phyloP scores from a whole-genome alignment of 2,329 filamentous ascomycete species.

The Onygenales sp. region DNA sequence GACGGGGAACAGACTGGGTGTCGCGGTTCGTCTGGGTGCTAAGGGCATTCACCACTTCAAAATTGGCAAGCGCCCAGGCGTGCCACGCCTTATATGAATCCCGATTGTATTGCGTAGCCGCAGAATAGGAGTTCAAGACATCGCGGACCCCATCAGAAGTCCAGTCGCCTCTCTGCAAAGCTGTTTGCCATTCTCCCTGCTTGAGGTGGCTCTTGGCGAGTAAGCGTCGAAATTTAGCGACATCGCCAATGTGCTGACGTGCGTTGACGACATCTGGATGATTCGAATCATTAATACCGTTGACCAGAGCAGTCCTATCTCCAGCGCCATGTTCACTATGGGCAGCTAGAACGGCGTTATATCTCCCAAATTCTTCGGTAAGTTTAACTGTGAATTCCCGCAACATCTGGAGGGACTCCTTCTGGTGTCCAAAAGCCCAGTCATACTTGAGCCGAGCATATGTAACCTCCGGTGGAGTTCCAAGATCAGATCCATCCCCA shows the following conservation, averaged over 20 bases:
- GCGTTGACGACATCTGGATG: constrained; percentile 29
- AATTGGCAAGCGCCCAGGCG: constrained; percentile 95
- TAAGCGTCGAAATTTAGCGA: constrained; percentile 55
- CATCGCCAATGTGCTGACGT: constrained; percentile 35
- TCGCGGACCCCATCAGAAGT: constrained; percentile 76
- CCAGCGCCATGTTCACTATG: constrained; percentile 31
- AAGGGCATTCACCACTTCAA: constrained; percentile 86
- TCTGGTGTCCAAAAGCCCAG: constrained; percentile 72
- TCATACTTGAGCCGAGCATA: constrained; percentile 98
- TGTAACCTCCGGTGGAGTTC: constrained; percentile 62
- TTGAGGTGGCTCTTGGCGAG: constrained; percentile 93
- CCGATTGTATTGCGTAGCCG: constrained; percentile 88
- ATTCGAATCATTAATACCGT: constrained; percentile 35
- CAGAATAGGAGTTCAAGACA: constrained; percentile 79
- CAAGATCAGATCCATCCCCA: constrained; percentile 40
- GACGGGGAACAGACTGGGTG: constrained; percentile 47
- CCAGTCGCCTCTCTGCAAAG: constrained; percentile 81
- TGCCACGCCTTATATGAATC: constrained; percentile 99
- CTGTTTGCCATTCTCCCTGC: constrained; percentile 91
- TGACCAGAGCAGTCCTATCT: constrained; percentile 36
- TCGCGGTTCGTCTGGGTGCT: constrained; percentile 57
- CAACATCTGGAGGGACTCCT: constrained; percentile 50
- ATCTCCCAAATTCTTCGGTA: constrained; percentile 47
- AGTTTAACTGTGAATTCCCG: constrained; percentile 53
- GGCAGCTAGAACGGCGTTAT: constrained; percentile 30